Evolutionary conservation across 768 basidiomycete species (phyloP).

Genomic region (Leccinum obscurum): DNA sequence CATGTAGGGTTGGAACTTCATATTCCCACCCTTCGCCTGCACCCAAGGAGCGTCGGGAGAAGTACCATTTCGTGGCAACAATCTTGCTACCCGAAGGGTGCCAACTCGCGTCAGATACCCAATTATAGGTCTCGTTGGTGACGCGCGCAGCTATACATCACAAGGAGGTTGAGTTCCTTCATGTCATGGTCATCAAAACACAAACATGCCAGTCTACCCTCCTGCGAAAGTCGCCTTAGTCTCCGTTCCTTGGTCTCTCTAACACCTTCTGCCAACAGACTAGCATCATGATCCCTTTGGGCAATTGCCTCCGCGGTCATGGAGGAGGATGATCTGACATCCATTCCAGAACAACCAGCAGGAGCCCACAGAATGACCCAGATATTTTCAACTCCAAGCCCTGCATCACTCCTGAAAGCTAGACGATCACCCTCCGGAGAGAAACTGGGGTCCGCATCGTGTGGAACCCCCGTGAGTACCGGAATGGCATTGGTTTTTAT

Average conservation of each 20-base stretch:
- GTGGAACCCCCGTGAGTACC: constrained; percentile 62
- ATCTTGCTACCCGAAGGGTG: constrained; percentile 63
- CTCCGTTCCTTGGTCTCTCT: constrained; percentile 51
- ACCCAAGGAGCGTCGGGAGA: constrained; percentile 59
- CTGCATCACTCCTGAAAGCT: constrained; percentile 75
- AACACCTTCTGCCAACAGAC: constrained; percentile 47
- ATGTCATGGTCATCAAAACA: not conserved
- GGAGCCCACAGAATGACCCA: constrained; percentile 63
- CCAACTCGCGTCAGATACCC: constrained; percentile 68
- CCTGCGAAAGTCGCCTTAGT: constrained; percentile 49
- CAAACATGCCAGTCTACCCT: constrained; percentile 54
- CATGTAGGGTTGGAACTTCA: constrained; percentile 38
- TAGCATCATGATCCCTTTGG: constrained; percentile 44
- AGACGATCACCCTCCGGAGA: constrained; percentile 63
- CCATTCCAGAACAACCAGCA: constrained; percentile 59
- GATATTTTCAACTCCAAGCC: constrained; percentile 71
- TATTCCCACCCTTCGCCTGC: constrained; percentile 79
- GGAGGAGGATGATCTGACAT: constrained; percentile 40
- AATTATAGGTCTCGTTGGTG: constrained; percentile 76
- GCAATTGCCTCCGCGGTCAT: constrained; percentile 39
- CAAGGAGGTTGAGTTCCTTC: constrained; percentile 7
- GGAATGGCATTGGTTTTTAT: constrained; percentile 49
- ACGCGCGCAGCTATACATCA: constrained; percentile 42
- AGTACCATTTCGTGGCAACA: constrained; percentile 81
- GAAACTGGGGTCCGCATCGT: constrained; percentile 73